Base-by-base conservation (phyloP, 169 alveolate species). In the Cryptosporidium sp. region DNA sequence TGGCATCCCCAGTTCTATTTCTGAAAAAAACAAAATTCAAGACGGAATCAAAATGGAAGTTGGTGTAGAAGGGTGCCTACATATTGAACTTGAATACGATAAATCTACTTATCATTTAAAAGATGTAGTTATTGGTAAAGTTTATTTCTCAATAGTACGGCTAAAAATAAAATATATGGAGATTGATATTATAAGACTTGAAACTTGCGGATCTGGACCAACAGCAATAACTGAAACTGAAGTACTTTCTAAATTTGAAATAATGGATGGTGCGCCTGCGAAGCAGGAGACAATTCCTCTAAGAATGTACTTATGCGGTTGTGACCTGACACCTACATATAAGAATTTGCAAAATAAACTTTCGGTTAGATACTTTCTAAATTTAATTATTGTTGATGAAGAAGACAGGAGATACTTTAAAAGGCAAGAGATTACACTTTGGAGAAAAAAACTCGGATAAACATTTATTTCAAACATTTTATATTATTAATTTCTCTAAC, bases 211-310 rank as follows among this genome's bases (percentile, higher is more conserved):
- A 10, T 92, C 95, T 29, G 95, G 95, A 18, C 84, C 89, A 39
- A 84, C 96, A 84, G 89, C 94, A 60, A 93, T 94, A 75, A 97
- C 98, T 1, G 99, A 98, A 91, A 95, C 97, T 21, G 98, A 95
- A 87, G 98, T 99, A 16, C 93, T 98, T 67, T 97, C 98, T 31
- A 97, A 98, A 85, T 98, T 95, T 94, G 99, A 99, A 94, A 98
- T 99, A 62, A 99, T 99, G 99, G 99, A 98, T 93, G 99, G 99
- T 1, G 97, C 99, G 0, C 99, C 99, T 10, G 97, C 95, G 18
- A 96, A 97, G 69, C 96, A 98, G 16, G 99, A 97, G 92, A 95
- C 97, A 85, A 96, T 98, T 31, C 99, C 99, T 0, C 97, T 98
- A 48, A 93, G 99, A 84, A 93, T 98, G 37, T 99, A 97, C 70